A percentile compares a stretch with the other conserved stretches of the same genome.
Evolutionary conservation across 2,329 filamentous ascomycete genomes (phyloP).

Genomic region (Ophiosphaerella herpotricha): DNA sequence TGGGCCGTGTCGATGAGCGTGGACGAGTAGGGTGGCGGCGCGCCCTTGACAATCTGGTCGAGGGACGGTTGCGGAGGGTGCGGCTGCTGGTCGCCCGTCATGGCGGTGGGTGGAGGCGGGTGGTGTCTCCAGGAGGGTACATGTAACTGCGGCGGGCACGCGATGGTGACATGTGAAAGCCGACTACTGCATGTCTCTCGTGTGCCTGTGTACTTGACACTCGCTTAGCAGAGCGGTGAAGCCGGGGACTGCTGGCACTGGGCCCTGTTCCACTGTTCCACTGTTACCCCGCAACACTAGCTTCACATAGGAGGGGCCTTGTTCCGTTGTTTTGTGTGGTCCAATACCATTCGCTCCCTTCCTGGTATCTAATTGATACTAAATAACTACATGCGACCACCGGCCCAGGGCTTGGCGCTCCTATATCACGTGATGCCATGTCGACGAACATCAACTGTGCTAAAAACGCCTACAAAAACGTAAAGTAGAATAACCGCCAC

Average conservation of each 20-base stretch:
- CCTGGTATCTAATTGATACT: too few species aligned
- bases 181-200: not conserved
- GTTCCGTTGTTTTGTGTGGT: too few species aligned
- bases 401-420: too few species aligned
- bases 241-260: slow-evolving; percentile 16
- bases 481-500: too few species aligned
- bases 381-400: too few species aligned
- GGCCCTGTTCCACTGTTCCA: too few species aligned
- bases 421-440: too few species aligned
- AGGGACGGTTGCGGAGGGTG: slow-evolving; percentile 50
- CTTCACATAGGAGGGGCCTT: slow-evolving; percentile 5
- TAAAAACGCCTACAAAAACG: too few species aligned
- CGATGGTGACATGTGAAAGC: slow-evolving; percentile 7
- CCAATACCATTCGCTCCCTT: too few species aligned
- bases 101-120: not conserved
- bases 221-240: slow-evolving; percentile 26
- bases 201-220: slow-evolving; percentile 2
- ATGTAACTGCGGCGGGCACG: not conserved
- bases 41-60: slow-evolving; percentile 92
- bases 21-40: slow-evolving; percentile 61
- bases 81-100: not conserved
- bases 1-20: slow-evolving; percentile 19
- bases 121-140: not conserved
- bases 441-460: too few species aligned
- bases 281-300: slow-evolving; percentile 11